Base-by-base conservation (phyloP, 2,329 filamentous ascomycete genomes). In the Pestalotiopsis sp. region DNA sequence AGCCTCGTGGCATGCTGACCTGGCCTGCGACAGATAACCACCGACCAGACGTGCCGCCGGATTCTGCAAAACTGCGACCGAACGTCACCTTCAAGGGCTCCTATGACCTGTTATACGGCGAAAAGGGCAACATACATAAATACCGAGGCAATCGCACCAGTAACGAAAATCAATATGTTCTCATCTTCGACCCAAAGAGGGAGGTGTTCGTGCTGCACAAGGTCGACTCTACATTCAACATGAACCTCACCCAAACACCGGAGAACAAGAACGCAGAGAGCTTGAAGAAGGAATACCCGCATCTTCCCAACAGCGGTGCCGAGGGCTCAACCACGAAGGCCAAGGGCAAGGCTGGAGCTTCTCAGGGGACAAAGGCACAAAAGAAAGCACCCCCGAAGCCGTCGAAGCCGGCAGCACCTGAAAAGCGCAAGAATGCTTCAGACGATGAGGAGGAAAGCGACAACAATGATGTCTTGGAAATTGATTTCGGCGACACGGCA, bases 171-270 rank as follows among this genome's bases (percentile, higher is more conserved):
- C 86, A 90, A 76, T 91, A 88, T 75, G 87, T 91, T 49, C 86
- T 97, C 65, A 87, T 95, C 68, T 96, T 95, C 76, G 93, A 97
- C 79, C 86, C 91, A 9, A 83, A 85, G 20, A 90, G 89, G 65
- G 90, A 95, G 75, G 91, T 87, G 67, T 96, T 96, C 72, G 90
- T 96, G 36, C 86, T 98, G 67, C 94, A 98, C 81, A 90, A 90
- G 65, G 84, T 98, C 67, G 89, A 93, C 76, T 92, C 91, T n/a
- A 90, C 91, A 52, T 92, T 97, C 80, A 91, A 93, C 75, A 95
- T 97, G 91, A 98, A 97, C 79, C 82, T 97, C 66, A 90, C 88
- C 65, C 89, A 87, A 67, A 90, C 90, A 14, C 93, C 92, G 2
- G 87, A 85, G 72, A 91, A 91, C 74, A 82, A 85, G 66, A 88